Base-by-base conservation (phyloP, 306 rosid species). In the Betula pendula region DNA sequence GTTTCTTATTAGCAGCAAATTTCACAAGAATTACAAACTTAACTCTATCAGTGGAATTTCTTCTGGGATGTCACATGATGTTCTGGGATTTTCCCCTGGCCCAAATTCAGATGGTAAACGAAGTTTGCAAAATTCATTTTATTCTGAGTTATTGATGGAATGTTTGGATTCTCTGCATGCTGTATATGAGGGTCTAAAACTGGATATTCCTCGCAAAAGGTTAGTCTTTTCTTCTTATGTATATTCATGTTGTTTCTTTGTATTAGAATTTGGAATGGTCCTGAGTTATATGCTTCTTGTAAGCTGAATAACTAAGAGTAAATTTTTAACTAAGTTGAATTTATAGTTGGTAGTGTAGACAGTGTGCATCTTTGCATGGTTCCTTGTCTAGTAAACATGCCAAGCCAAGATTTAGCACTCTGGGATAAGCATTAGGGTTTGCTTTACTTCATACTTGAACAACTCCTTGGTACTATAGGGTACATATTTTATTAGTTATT, bases 201-300 rank as follows among this genome's bases (percentile, higher is more conserved):
- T 94, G 80, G 90, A 94, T 79, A 89, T 84, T 81, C 98, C 92
- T 78, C 96, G 98, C 45, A 94, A 87, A 80, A 49, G 96, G 98
- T 94, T 75, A 69, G 77, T 63, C 19, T 53, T 71, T 62, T 67
- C 35, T 81, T 73, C 43, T 31, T 38, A 2, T 65, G 15, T 38
- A 35, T 11, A 35, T 35, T 65, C 10, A 38, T 76, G 33, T 55
- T 14, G 4, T 42, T 16, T 71, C 15, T 8, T 22, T 15, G 50
- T 31, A 22, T 31, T 70, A 53, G 73, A 77, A 72, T 20, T 35
- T 71, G 67, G 31, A 65, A 48, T 65, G 48, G 24, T 42, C 42
- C 17, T 47, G 70, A 19, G 79, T 35, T 38, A 14, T 25, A 6
- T 49, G 25, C 22, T 51, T 56, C 71, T 58, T 35, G 31, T 56